These are phyloP conservation scores for Suhomyces ambrosiae DNA, from an alignment of 1,139 yeast genomes.

Conservation along the genomic window DNA sequence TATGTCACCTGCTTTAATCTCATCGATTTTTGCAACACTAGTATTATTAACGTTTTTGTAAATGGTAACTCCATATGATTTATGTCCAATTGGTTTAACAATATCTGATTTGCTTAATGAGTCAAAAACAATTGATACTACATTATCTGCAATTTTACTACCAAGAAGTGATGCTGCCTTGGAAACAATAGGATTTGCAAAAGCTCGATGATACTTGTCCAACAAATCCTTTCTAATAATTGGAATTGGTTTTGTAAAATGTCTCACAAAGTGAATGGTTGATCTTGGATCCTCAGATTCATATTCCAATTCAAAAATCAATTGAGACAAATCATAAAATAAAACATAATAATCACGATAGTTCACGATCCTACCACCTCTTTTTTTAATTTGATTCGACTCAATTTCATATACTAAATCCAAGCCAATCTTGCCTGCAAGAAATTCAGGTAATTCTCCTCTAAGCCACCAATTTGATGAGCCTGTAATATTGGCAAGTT, in stretches of 20 bases:
- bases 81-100: conserved; percentile 62
- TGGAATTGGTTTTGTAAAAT: conserved; percentile 49
- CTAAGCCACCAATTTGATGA: conserved; percentile 66
- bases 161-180: conserved; percentile 48
- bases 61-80: conserved; percentile 73
- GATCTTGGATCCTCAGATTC: conserved; percentile 57
- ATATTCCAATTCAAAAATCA: conserved; percentile 58
- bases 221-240: conserved; percentile 49
- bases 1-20: conserved; percentile 81
- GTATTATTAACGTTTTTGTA: conserved; percentile 63
- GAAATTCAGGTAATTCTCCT: conserved; percentile 59
- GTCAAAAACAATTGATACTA: conserved; percentile 20
- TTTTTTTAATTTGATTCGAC: conserved; percentile 52
- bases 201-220: conserved; percentile 50
- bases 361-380: conserved; percentile 54
- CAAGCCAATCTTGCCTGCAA: conserved; percentile 45
- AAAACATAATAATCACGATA: conserved; percentile 72
- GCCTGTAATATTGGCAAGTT: conserved; percentile 36
- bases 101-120: conserved; percentile 25
- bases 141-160: conserved; percentile 26
- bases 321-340: conserved; percentile 73
- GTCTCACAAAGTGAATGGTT: conserved; percentile 50
- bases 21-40: conserved; percentile 60
- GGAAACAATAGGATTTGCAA: conserved; percentile 45
- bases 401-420: conserved; percentile 70